Base-by-base conservation (phyloP, 805 yeast species). In the Saturnispora diversa region DNA sequence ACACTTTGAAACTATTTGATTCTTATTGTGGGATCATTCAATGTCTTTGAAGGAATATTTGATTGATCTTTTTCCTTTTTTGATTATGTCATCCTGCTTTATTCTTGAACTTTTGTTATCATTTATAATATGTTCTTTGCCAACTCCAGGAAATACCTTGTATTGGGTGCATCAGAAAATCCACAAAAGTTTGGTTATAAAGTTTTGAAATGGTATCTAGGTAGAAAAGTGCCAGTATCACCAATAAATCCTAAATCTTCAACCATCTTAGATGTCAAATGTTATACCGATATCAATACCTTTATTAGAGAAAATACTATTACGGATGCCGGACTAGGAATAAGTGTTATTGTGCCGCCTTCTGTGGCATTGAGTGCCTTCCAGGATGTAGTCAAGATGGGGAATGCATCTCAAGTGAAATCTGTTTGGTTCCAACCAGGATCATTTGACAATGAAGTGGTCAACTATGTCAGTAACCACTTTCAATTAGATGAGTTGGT, bases 391-490 rank as follows among this genome's bases (percentile, higher is more conserved):
- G 59, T 73, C 43, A 50, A 58, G 23, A 38, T 17, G 3, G 52
- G 12, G 39, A 27, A 53, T 53, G 54, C 8, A 48, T 36, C 7
- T 5, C 46, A 60, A 0, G 60, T 81, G 12, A 71, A 70, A 50
- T 76, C 80, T 1, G 62, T 83, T 12, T 85, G 94, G 94, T 77
- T 82, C 49, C 94, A 84, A 53, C 94, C 94, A 0, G 94, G 94
- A 0, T 72, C 86, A 17, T 83, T 73, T 49, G 77, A 80, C 50
- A 52, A 55, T 2, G 67, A 63, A 10, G 74, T 72, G 3, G 62
- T 80, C 13, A 62, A 68, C 1, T 58, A 42, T 15, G 50, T 54
- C 13, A n/a, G 54, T 10, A 29, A 41, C 50, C 34, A 52, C 45
- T 24, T 55, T 58, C 44, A 72, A 61, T n/a, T 55, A 55, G 28